phyloP scores from a whole-genome alignment of 2,329 filamentous ascomycete species.

The Coniochaeta prunicola region DNA sequence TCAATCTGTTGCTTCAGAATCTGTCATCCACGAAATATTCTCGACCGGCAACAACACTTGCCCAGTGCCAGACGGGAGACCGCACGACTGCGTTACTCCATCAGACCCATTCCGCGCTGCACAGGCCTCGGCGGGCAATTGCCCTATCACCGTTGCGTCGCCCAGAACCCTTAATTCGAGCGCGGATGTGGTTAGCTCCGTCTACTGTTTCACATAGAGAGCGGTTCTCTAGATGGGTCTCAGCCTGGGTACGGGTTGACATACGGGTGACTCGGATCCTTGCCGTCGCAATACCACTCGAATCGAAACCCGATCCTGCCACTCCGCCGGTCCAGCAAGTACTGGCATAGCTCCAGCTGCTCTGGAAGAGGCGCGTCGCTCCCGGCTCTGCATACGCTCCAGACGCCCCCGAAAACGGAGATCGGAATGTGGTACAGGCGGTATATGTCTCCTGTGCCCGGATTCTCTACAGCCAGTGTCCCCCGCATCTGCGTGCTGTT shows the following conservation, averaged over 20 bases:
- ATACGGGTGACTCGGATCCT: neutral
- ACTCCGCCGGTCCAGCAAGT: slow-evolving; percentile 2
- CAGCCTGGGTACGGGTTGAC: neutral
- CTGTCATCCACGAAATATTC: slow-evolving; percentile 4
- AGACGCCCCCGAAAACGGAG: slow-evolving; percentile 1
- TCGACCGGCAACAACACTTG: slow-evolving; percentile 3
- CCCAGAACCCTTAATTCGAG: neutral
- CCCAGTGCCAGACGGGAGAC: neutral
- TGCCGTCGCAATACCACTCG: slow-evolving; percentile 5
- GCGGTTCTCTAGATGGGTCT: neutral
- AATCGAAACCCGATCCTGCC: slow-evolving; percentile 5
- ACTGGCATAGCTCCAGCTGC: slow-evolving; percentile 4
- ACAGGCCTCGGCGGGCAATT: slow-evolving; percentile 2
- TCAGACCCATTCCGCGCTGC: neutral
- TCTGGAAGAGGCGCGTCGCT: slow-evolving; percentile 1
- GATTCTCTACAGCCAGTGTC: slow-evolving; percentile 6
- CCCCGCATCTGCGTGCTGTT: slow-evolving; percentile 1
- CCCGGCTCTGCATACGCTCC: slow-evolving; percentile 4
- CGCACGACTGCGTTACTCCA: slow-evolving; percentile 6
- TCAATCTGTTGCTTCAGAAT: neutral
- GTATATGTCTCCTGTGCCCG: slow-evolving; percentile 5
- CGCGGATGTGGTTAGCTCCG: neutral
- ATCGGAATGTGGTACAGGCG: slow-evolving; percentile 3
- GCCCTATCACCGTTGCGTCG: slow-evolving; percentile 6
- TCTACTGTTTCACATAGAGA: neutral